phyloP scores from a whole-genome alignment of 2,329 filamentous ascomycete species.

The Beauveria bassiana region DNA sequence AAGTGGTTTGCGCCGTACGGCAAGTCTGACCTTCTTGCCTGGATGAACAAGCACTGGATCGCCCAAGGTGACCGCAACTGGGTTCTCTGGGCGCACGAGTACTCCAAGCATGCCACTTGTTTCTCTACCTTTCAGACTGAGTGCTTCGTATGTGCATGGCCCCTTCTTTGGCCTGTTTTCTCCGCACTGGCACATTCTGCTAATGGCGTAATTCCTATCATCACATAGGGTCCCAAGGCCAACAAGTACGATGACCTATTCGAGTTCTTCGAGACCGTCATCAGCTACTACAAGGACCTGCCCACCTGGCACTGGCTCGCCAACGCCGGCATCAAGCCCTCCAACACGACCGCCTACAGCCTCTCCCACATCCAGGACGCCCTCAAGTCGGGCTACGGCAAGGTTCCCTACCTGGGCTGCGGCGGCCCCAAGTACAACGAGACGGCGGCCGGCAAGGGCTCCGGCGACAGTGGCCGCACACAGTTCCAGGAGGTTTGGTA shows the following conservation, averaged over 20 bases:
- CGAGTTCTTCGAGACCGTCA: constrained; percentile 55
- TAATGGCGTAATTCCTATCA: neutral
- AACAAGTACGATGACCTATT: constrained; percentile 49
- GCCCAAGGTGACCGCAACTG: constrained; percentile 46
- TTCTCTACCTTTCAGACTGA: constrained; percentile 56
- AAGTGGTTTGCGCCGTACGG: constrained; percentile 52
- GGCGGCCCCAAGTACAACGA: constrained; percentile 52
- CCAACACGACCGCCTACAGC: constrained; percentile 50
- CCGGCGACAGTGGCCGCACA: constrained; percentile 48
- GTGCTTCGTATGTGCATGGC: constrained; percentile 41
- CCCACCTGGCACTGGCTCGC: constrained; percentile 56
- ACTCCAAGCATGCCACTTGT: constrained; percentile 61
- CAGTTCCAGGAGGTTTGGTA: constrained; percentile 59
- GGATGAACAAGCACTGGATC: constrained; percentile 61
- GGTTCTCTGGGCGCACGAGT: constrained; percentile 60
- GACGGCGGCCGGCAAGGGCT: constrained; percentile 48
- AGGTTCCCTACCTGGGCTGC: constrained; percentile 54
- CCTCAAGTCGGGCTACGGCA: constrained; percentile 42
- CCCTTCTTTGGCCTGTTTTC: neutral
- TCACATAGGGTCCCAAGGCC: constrained; percentile 40
- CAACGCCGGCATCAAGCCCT: constrained; percentile 45
- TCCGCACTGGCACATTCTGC: neutral
- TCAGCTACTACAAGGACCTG: constrained; percentile 48
- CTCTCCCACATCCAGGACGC: constrained; percentile 43
- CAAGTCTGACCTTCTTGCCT: constrained; percentile 51